Evolutionary conservation across 2,329 filamentous ascomycete genomes (phyloP).

Genomic region (Aspergillus sp.): DNA sequence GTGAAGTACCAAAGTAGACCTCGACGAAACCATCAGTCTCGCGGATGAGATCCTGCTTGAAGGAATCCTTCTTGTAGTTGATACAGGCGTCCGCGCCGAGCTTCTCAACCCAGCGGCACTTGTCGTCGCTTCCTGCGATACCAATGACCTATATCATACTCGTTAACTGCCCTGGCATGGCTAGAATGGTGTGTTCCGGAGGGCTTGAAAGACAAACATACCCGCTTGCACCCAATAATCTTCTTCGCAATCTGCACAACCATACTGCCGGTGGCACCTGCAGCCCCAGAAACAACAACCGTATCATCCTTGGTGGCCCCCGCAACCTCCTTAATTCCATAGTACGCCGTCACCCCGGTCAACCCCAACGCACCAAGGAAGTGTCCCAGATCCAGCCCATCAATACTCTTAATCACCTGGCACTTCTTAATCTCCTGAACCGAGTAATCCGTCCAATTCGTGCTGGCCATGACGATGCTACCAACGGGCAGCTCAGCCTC

Average conservation of each 20-base stretch:
- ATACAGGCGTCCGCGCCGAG: constrained; percentile 21
- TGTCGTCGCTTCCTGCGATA: constrained; percentile 16
- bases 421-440: constrained; percentile 3
- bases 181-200: too few species aligned
- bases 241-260: constrained; percentile 60
- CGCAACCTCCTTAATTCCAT: constrained; percentile 48
- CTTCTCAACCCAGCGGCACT: constrained; percentile 19
- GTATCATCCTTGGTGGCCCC: constrained; percentile 45
- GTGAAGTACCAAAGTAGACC: constrained; percentile 8
- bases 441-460: constrained; percentile 18
- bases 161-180: too few species aligned
- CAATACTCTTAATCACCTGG: constrained; percentile 10
- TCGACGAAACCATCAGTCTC: constrained; percentile 10
- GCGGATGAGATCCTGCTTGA: constrained; percentile 10
- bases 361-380: constrained; percentile 10
- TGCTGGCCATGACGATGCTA: constrained; percentile 40
- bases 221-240: constrained; percentile 20
- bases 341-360: constrained; percentile 37
- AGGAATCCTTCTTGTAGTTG: constrained; percentile 13
- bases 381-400: constrained; percentile 44
- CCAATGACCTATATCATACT: constrained; percentile 13
- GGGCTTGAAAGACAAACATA: not conserved
- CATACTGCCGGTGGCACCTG: constrained; percentile 54
- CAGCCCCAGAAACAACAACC: constrained; percentile 54
- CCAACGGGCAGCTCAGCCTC: constrained; percentile 36